Evolutionary conservation across 2,329 filamentous ascomycete genomes (phyloP).

Genomic region (Didymella exigua): DNA sequence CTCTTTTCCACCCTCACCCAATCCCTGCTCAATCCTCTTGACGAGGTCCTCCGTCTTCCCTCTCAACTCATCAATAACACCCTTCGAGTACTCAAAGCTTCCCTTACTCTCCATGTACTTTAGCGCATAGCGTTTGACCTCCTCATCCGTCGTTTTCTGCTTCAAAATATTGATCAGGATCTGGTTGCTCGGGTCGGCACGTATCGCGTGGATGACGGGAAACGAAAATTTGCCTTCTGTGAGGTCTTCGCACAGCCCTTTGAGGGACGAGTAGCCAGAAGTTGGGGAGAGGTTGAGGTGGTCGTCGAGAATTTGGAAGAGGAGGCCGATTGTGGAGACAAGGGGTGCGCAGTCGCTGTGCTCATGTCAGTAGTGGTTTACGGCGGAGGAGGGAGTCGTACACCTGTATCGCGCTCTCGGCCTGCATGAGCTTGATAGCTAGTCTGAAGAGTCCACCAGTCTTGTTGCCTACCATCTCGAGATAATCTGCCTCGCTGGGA

Average conservation of each 20-base stretch:
- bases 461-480: constrained; percentile 94
- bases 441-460: constrained; percentile 85
- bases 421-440: constrained; percentile 87
- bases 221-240: constrained; percentile 98
- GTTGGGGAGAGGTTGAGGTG: constrained; percentile 77
- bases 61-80: constrained; percentile 57
- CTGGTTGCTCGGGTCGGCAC: constrained; percentile 72
- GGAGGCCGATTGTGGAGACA: constrained; percentile 81
- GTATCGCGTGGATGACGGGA: constrained; percentile 91
- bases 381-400: constrained; percentile 27
- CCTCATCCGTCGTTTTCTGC: constrained; percentile 83
- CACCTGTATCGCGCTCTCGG: constrained; percentile 62
- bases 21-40: constrained; percentile 45
- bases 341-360: constrained; percentile 76
- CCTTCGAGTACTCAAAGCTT: constrained; percentile 83
- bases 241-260: constrained; percentile 92
- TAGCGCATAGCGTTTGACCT: constrained; percentile 91
- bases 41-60: constrained; percentile 53
- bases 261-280: constrained; percentile 75
- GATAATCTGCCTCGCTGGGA: constrained; percentile 84
- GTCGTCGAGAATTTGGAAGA: constrained; percentile 93
- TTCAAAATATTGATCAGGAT: constrained; percentile 91
- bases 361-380: neutral
- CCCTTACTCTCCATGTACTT: constrained; percentile 88
- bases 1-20: constrained; percentile 47